Percentiles rank a stretch among this genome's conserved stretches.
Evolutionary conservation across 2,329 filamentous ascomycete genomes (phyloP).

Genomic region (Knufia fluminis): DNA sequence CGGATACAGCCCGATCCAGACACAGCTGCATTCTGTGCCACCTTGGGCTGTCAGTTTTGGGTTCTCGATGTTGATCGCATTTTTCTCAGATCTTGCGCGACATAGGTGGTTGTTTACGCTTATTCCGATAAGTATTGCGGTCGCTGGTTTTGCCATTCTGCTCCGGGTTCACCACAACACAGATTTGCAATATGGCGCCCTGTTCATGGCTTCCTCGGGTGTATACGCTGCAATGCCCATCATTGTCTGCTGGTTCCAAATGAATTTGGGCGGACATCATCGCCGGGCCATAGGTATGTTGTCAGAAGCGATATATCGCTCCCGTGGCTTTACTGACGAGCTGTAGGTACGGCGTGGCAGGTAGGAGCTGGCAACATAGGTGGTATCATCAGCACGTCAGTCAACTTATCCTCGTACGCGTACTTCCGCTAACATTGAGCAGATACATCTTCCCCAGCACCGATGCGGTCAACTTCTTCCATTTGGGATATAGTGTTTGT

Average conservation of each 20-base stretch:
- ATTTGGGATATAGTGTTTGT: constrained; percentile 23
- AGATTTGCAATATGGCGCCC: constrained; percentile 24
- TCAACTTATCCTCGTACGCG: too few species aligned
- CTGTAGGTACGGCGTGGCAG: constrained; percentile 43
- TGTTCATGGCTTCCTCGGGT: constrained; percentile 24
- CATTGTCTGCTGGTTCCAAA: constrained; percentile 44
- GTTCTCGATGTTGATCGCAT: constrained; percentile 27
- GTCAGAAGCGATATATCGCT: too few species aligned
- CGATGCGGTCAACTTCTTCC: constrained; percentile 22
- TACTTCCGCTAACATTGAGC: too few species aligned
- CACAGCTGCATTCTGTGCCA: constrained; percentile 46
- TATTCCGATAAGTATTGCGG: constrained; percentile 24
- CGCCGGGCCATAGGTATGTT: constrained; percentile 40
- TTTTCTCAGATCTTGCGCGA: constrained; percentile 23
- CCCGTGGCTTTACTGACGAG: too few species aligned
- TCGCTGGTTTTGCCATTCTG: constrained; percentile 27
- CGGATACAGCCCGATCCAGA: constrained; percentile 46
- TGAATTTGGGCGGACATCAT: constrained; percentile 46
- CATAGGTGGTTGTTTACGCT: constrained; percentile 27
- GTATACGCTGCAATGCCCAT: constrained; percentile 23
- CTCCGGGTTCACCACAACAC: constrained; percentile 22
- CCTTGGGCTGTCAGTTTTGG: constrained; percentile 29
- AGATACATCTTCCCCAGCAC: constrained; percentile 40
- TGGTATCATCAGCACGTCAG: constrained; percentile 45
- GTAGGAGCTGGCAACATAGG: constrained; percentile 41